phyloP scores from a whole-genome alignment of 176 grass and related monocot species.

The Saccharum officinarum region DNA sequence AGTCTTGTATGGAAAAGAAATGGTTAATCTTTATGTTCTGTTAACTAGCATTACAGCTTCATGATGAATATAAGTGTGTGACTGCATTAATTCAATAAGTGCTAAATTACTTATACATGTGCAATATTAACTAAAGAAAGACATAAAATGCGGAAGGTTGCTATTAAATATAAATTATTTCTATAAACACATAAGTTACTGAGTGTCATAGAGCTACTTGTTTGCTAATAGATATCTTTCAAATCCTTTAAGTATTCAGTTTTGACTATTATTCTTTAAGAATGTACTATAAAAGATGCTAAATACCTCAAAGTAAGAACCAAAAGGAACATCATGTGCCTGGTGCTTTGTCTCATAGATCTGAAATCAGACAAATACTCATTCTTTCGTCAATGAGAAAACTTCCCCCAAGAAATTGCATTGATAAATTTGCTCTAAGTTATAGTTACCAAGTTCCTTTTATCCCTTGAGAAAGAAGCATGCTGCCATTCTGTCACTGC shows the following conservation, averaged over 20 bases:
- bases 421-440: constrained; percentile 34
- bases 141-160: not conserved
- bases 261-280: not conserved
- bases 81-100: constrained; percentile 6
- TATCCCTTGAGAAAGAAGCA: constrained; percentile 65
- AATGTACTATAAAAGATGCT: not conserved
- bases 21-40: constrained; percentile 16
- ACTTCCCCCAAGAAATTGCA: not conserved
- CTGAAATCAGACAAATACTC: constrained; percentile 48
- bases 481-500: constrained; percentile 86
- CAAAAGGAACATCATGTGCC: constrained; percentile 97
- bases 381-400: constrained; percentile 6
- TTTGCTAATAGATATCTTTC: constrained; percentile 21
- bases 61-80: not conserved
- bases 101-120: constrained; percentile 4
- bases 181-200: not conserved
- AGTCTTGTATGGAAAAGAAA: constrained; percentile 11
- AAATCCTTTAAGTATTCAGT: constrained; percentile 15
- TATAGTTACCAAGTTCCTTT: constrained; percentile 64
- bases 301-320: constrained; percentile 96
- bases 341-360: constrained; percentile 91
- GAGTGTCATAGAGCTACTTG: constrained; percentile 1
- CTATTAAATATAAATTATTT: constrained; percentile 29
- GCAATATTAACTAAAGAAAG: not conserved
- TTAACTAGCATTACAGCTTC: constrained; percentile 2